These are phyloP conservation scores for Mariannaea elegans DNA, from an alignment of 2,329 filamentous ascomycete species.

Conservation along the genomic window DNA sequence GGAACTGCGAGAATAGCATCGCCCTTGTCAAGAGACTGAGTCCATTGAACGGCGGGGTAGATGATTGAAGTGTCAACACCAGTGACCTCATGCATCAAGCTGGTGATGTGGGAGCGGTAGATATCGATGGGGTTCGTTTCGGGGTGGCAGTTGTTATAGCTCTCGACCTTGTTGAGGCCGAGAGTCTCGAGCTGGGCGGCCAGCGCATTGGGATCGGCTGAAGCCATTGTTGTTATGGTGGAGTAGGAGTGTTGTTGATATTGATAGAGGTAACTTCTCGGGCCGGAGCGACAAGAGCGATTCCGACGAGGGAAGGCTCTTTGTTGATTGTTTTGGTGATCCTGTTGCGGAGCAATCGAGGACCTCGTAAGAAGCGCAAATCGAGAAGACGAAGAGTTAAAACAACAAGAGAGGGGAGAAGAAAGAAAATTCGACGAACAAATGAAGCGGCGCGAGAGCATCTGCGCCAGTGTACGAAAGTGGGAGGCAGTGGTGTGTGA, in stretches of 20 bases:
- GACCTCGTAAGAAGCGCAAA: constrained; percentile 18
- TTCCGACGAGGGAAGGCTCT: background rate
- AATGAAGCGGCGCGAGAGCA: constrained; percentile 40
- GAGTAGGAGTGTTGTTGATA: constrained; percentile 17
- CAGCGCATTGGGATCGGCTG: constrained; percentile 36
- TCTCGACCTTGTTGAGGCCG: constrained; percentile 31
- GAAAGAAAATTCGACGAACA: constrained; percentile 33
- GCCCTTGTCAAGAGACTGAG: constrained; percentile 80
- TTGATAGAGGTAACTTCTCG: background rate
- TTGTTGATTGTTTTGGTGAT: background rate
- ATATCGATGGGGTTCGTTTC: constrained; percentile 80
- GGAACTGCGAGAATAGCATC: constrained; percentile 82
- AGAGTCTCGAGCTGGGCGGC: constrained; percentile 38
- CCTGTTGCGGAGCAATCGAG: constrained; percentile 10
- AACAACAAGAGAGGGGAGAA: constrained; percentile 19
- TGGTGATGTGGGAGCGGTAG: constrained; percentile 80
- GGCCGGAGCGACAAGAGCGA: constrained; percentile 1
- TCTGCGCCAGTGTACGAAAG: constrained; percentile 32
- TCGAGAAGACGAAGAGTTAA: constrained; percentile 7
- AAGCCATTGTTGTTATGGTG: constrained; percentile 32
- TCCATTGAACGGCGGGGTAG: constrained; percentile 81
- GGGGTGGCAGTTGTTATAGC: constrained; percentile 68
- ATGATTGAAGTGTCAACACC: constrained; percentile 76
- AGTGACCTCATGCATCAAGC: constrained; percentile 72
- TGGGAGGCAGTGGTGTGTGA: constrained; percentile 33